These are phyloP conservation scores for Nicotiana benthamiana DNA, from an alignment of 257 asterid species.

Conservation along the genomic window DNA sequence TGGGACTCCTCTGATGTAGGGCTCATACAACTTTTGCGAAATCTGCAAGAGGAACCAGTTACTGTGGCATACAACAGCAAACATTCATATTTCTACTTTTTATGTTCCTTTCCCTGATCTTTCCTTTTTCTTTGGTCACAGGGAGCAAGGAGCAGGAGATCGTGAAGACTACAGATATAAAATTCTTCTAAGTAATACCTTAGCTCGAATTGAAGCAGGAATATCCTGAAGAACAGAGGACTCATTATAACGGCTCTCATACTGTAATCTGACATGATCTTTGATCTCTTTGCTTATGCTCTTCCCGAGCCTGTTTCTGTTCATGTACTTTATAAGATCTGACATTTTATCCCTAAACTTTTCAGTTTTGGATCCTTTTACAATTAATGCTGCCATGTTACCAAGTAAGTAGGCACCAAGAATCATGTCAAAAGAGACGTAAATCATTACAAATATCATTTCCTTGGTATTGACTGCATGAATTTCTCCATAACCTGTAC, in stretches of 20 bases:
- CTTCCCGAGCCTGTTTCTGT: conserved; percentile 52
- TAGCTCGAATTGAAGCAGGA: conserved; percentile 53
- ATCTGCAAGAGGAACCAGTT: conserved; percentile 32
- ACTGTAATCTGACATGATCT: conserved; percentile 56
- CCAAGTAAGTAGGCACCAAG: conserved; percentile 75
- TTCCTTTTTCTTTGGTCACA: not conserved
- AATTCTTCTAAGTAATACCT: conserved; percentile 26
- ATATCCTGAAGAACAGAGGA: conserved; percentile 51
- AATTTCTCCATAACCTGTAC: conserved; percentile 63
- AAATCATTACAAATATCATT: conserved; percentile 72
- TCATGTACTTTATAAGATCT: conserved; percentile 47
- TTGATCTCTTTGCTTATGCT: conserved; percentile 41
- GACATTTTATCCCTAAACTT: conserved; percentile 62
- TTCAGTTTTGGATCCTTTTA: conserved; percentile 69
- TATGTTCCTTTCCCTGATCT: not conserved
- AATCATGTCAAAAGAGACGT: conserved; percentile 70
- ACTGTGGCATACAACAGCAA: not conserved
- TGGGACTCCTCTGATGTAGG: conserved; percentile 34
- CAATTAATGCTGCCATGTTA: conserved; percentile 75
- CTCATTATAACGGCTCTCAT: conserved; percentile 39
- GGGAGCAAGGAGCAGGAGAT: not conserved
- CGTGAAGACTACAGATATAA: not conserved
- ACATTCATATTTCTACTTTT: not conserved
- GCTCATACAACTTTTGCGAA: conserved; percentile 47
- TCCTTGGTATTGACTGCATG: conserved; percentile 65